phyloP scores from a whole-genome alignment of 768 basidiomycete genomes.

The Boletus insuetus region DNA sequence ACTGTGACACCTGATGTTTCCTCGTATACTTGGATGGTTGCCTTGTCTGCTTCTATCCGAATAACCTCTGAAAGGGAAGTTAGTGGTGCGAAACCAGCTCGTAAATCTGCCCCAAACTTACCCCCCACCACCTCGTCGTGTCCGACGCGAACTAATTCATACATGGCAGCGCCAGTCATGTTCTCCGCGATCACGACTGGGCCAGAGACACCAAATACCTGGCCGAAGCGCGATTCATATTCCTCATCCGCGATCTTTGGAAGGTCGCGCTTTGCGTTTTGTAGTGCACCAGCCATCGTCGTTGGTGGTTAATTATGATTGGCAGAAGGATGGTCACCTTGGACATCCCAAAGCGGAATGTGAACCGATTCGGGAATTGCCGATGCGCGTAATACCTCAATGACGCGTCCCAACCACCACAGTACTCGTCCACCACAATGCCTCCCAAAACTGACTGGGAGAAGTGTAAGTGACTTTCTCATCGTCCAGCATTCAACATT shows the following conservation, averaged over 20 bases:
- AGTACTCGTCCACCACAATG: constrained; percentile 51
- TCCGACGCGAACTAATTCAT: constrained; percentile 96
- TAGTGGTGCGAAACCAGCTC: constrained; percentile 3
- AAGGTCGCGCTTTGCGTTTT: constrained; percentile 85
- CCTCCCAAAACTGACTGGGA: constrained; percentile 69
- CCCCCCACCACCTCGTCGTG: constrained; percentile 98
- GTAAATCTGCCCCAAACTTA: constrained; percentile 34
- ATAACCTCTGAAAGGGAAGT: constrained; percentile 81
- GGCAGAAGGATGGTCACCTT: not conserved
- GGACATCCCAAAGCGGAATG: constrained; percentile 28
- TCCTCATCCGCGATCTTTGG: constrained; percentile 91
- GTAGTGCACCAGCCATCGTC: constrained; percentile 87
- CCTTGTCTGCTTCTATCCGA: constrained; percentile 96
- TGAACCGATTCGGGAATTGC: constrained; percentile 23
- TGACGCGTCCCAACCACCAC: constrained; percentile 36
- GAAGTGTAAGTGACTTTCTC: constrained; percentile 47
- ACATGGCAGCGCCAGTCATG: constrained; percentile 96
- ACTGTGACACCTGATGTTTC: constrained; percentile 99
- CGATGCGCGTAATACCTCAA: constrained; percentile 26
- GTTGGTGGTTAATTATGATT: constrained; percentile 3
- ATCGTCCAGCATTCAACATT: not conserved
- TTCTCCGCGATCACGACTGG: constrained; percentile 97
- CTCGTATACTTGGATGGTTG: constrained; percentile 98
- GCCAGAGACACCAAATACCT: constrained; percentile 94
- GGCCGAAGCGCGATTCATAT: constrained; percentile 79